Conservation (phyloP, 371 early-diverging fungal genomes). For the Neoconidiobolus thromboides region DNA sequence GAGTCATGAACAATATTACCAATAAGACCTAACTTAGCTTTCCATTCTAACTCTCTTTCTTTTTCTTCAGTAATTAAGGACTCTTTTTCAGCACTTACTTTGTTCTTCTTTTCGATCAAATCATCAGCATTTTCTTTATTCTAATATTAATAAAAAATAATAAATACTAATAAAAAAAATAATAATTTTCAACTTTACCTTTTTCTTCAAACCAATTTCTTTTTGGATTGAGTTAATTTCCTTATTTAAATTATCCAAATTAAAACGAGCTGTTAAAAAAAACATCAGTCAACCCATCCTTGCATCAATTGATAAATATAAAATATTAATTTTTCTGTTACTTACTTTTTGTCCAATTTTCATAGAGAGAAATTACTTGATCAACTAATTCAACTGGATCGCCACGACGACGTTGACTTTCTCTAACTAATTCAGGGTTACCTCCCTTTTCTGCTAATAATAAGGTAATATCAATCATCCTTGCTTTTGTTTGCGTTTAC, state of each 20-base stretch:
- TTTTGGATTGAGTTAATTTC: constrained; percentile 81
- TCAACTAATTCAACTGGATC: constrained; percentile 74
- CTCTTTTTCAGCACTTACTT: constrained; percentile 49
- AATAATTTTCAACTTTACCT: constrained; percentile 18
- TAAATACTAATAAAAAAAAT: neutral
- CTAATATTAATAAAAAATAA: constrained; percentile 7
- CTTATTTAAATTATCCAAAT: constrained; percentile 78
- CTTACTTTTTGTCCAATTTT: constrained; percentile 77
- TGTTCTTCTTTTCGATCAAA: constrained; percentile 51
- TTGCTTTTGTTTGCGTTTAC: neutral
- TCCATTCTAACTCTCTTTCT: constrained; percentile 45
- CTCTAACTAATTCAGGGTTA: constrained; percentile 79
- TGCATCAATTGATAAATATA: neutral
- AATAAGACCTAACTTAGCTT: constrained; percentile 46
- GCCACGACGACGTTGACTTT: constrained; percentile 84
- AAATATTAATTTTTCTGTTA: neutral
- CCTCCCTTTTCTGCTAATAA: constrained; percentile 87
- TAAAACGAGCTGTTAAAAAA: constrained; percentile 45
- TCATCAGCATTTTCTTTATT: constrained; percentile 75
- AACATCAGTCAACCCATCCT: no score
- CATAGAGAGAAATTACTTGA: constrained; percentile 74
- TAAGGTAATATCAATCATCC: constrained; percentile 78
- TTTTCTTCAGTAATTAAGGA: constrained; percentile 42
- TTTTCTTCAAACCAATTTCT: constrained; percentile 74
- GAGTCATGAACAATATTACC: constrained; percentile 95